Base-by-base conservation (phyloP, 1,139 yeast genomes). In the Taphrina populina region DNA sequence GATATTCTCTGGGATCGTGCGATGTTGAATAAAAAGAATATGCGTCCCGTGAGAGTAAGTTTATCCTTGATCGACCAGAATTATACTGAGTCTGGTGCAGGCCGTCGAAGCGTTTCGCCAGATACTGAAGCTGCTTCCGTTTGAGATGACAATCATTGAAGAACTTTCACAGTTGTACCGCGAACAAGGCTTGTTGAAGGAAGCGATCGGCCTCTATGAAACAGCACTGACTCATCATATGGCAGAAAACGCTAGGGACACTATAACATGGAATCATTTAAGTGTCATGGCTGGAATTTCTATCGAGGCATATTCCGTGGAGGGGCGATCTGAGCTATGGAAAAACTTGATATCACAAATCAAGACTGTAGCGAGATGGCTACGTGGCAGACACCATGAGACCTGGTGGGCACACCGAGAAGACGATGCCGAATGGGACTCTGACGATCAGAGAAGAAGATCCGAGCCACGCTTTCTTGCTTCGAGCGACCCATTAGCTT, bases 201-300 rank as follows among this genome's bases (percentile, higher is more conserved):
- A 90, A 65, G 96, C 96, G 0, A 82, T 88, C 21, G 79, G 80
- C 27, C 75, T 88, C 65, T 92, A 88, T 68, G 76, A 81, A 71
- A 77, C 49, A 76, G 85, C 8, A 76, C 83, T 60, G 83, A 82
- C 51, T 75, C 75, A 52, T 84, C 84, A 62, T 56, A 56, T 45
- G 34, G 55, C 64, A 73, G 62, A 63, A 64, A 26, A 68, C 67
- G 1, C 63, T 66, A 46, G 54, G 10, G 27, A 30, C 2, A 15
- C 26, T 1, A 90, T 92, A 68, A 88, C 82, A 41, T 90, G 95
- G 95, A 84, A 95, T 0, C 92, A 88, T 62, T 74, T 92, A 52
- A 90, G 92, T 65, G 86, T 88, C 59, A 71, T 92, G 47, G 77
- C 86, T 7, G 97, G 92, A 65, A 71, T 92, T 32, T 85, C 84